A percentile compares a stretch with the other conserved stretches of the same genome.
Conservation (phyloP, 2,329 filamentous ascomycete genomes). For the Blastomyces gilchristii region DNA sequence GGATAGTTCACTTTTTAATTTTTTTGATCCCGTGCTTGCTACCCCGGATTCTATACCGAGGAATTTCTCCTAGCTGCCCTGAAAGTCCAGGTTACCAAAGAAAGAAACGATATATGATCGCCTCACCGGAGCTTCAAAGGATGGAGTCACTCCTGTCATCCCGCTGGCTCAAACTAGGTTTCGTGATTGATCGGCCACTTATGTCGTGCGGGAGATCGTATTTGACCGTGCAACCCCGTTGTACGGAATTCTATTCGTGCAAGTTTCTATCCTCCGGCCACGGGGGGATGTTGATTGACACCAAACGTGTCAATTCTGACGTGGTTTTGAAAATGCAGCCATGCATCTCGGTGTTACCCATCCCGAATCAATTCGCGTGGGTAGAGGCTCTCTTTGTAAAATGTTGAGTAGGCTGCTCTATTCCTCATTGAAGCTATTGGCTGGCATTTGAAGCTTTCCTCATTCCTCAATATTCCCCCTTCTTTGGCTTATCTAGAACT, state of each 20-base stretch:
- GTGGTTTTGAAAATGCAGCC: background rate
- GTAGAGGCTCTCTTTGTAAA: background rate
- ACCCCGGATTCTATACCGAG: background rate
- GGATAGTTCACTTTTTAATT: background rate
- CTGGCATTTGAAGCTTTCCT: background rate
- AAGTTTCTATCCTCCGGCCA: background rate
- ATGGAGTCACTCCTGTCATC: background rate
- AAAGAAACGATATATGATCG: background rate
- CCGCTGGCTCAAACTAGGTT: background rate
- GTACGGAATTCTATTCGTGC: background rate
- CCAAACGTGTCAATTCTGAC: background rate
- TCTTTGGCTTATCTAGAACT: background rate
- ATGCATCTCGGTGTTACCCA: slow-evolving; percentile 1
- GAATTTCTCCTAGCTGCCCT: background rate
- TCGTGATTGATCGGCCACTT: background rate
- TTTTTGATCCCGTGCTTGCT: background rate
- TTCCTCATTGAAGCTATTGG: background rate
- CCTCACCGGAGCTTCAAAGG: background rate
- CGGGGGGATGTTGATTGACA: background rate
- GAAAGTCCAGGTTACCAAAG: background rate
- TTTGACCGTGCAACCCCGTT: background rate
- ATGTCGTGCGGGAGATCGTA: background rate
- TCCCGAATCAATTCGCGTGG: background rate
- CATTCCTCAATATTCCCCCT: too few relatives aligned
- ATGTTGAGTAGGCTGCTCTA: background rate